A percentile compares a stretch with the other conserved stretches of the same genome.
These are phyloP conservation scores for Trapa incisa DNA, from an alignment of 345 rosid genomes.

Conservation along the genomic window DNA sequence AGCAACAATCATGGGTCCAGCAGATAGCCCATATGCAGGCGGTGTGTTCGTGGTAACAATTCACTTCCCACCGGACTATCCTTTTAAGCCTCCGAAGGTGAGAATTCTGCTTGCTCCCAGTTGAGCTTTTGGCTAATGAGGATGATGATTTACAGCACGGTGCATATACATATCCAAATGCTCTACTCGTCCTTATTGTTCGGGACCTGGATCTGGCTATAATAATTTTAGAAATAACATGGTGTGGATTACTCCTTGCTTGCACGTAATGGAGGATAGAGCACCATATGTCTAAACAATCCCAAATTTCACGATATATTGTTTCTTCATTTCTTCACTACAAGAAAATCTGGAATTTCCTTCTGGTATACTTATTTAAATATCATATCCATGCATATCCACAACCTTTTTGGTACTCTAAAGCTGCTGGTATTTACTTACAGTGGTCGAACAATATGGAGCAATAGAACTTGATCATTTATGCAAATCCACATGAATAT, in stretches of 20 bases:
- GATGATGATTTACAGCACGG: background rate
- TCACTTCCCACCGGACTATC: conserved; percentile 12
- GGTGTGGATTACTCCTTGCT: background rate
- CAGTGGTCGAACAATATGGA: background rate
- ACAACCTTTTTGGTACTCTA: background rate
- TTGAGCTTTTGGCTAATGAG: background rate
- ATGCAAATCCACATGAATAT: background rate
- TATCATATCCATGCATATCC: background rate
- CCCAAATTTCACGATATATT: background rate
- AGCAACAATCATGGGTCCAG: conserved; percentile 12
- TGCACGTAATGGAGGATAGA: background rate
- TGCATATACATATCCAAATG: background rate
- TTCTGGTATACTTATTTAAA: background rate
- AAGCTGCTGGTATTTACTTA: background rate
- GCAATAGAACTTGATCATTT: background rate
- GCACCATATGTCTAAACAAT: background rate
- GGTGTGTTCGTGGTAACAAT: conserved; percentile 7
- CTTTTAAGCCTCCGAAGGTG: conserved; percentile 10
- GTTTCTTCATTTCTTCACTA: background rate
- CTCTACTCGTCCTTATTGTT: background rate
- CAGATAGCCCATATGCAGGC: conserved; percentile 10
- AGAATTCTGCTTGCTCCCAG: background rate
- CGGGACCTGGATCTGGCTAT: background rate
- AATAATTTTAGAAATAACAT: background rate
- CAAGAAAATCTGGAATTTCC: background rate